A percentile compares a stretch with the other conserved stretches of the same genome.
phyloP scores from a whole-genome alignment of 106 monocot species.

The Hemerocallis citrina region DNA sequence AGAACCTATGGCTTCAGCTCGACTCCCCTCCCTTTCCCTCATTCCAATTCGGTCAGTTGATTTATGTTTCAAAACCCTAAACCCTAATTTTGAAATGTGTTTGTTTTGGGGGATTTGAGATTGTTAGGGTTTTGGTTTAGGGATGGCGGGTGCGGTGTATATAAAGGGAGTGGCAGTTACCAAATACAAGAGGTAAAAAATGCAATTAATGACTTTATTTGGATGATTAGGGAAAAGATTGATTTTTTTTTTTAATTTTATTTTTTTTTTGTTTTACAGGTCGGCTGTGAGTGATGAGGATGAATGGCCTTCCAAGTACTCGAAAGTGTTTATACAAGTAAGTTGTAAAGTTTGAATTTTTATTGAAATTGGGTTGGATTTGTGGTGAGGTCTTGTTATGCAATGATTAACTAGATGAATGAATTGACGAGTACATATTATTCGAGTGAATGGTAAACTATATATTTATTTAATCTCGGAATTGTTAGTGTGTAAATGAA shows the following conservation, averaged over 20 bases:
- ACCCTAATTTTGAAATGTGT: too few species aligned
- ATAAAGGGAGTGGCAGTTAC: constrained; percentile 88
- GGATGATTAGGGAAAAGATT: background rate
- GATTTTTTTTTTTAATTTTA: background rate
- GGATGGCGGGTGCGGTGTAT: constrained; percentile 82
- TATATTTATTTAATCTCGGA: too few species aligned
- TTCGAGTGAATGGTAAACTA: too few species aligned
- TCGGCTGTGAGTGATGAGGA: constrained; percentile 53
- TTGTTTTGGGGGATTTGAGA: background rate
- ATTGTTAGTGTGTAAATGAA: too few species aligned
- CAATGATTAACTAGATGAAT: too few species aligned
- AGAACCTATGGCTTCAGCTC: constrained; percentile 88
- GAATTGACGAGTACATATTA: too few species aligned
- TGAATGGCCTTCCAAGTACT: constrained; percentile 97
- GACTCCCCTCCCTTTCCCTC: constrained; percentile 87
- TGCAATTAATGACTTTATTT: too few species aligned
- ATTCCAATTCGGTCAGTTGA: constrained; percentile 90
- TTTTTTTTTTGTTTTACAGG: constrained; percentile 27
- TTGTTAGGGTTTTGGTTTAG: too few species aligned
- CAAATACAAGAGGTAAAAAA: constrained; percentile 63
- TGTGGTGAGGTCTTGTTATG: too few species aligned
- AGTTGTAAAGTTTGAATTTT: too few species aligned
- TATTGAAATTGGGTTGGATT: too few species aligned
- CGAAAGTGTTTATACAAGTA: constrained; percentile 80
- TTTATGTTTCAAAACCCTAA: background rate